A percentile compares a stretch with the other conserved stretches of the same genome.
These are phyloP conservation scores for Neodidymelliopsis sp. DNA, from an alignment of 2,329 filamentous ascomycete genomes.

Conservation along the genomic window DNA sequence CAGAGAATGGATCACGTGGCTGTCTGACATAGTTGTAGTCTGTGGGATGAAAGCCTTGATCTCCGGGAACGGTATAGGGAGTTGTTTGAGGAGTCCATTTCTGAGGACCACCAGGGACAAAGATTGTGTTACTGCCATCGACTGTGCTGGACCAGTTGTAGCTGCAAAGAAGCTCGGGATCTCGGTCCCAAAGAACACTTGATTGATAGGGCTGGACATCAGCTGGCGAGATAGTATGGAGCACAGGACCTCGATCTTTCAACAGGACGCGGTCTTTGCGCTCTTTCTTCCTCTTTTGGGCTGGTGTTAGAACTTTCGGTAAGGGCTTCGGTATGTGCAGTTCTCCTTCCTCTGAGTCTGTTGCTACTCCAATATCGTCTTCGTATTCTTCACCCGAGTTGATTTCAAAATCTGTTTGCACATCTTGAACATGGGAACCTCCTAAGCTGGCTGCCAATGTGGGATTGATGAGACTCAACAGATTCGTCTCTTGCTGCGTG, in stretches of 20 bases:
- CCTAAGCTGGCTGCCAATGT: constrained; percentile 3
- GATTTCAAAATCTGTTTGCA: not conserved
- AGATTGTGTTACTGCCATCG: constrained; percentile 36
- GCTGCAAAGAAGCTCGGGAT: constrained; percentile 36
- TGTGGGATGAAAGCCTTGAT: constrained; percentile 30
- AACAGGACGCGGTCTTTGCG: constrained; percentile 21
- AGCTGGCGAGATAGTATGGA: constrained; percentile 23
- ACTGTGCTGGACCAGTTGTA: constrained; percentile 40
- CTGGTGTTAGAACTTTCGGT: constrained; percentile 18
- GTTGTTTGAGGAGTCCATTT: constrained; percentile 30
- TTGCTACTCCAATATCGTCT: constrained; percentile 13
- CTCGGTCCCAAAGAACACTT: constrained; percentile 32
- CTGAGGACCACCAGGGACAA: constrained; percentile 37
- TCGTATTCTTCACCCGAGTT: not conserved
- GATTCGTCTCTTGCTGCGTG: constrained; percentile 14
- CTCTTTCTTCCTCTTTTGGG: constrained; percentile 26
- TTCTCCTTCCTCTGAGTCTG: constrained; percentile 16
- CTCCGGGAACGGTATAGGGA: constrained; percentile 28
- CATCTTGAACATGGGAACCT: not conserved
- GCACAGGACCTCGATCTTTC: constrained; percentile 25
- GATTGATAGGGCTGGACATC: constrained; percentile 18
- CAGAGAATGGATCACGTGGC: constrained; percentile 31
- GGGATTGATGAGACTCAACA: constrained; percentile 18
- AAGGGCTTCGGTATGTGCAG: constrained; percentile 5
- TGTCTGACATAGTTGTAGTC: constrained; percentile 42